A percentile compares a stretch with the other conserved stretches of the same genome.
These are phyloP conservation scores for Colletotrichum paranaense DNA, from an alignment of 2,329 filamentous ascomycete species.

Conservation along the genomic window DNA sequence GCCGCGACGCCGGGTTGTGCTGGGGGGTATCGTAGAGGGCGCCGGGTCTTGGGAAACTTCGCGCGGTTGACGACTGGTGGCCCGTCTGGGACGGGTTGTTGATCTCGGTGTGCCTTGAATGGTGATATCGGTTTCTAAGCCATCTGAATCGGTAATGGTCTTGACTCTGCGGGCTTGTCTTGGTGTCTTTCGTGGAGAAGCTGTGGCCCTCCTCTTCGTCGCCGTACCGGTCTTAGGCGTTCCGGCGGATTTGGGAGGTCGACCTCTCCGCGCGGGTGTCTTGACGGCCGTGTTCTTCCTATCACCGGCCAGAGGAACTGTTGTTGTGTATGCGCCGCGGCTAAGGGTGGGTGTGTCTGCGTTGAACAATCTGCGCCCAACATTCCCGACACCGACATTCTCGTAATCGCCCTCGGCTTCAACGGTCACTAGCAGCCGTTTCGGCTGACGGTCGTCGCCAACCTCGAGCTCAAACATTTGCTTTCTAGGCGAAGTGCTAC, in stretches of 20 bases:
- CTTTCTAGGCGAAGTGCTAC: conserved; percentile 61
- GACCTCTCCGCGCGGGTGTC: conserved; percentile 57
- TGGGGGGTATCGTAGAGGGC: conserved; percentile 15
- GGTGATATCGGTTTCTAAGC: conserved; percentile 42
- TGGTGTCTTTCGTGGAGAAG: conserved; percentile 54
- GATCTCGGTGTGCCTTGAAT: conserved; percentile 47
- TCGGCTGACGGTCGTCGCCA: conserved; percentile 60
- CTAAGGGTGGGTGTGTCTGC: conserved; percentile 54
- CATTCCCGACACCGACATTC: conserved; percentile 31
- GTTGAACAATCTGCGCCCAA: conserved; percentile 55
- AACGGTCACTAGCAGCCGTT: conserved; percentile 66
- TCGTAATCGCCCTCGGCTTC: conserved; percentile 55
- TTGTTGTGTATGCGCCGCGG: conserved; percentile 58
- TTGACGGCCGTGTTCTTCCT: conserved; percentile 47
- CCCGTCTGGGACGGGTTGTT: conserved; percentile 38
- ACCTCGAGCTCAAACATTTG: conserved; percentile 68
- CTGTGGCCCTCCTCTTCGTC: conserved; percentile 56
- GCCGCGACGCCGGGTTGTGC: conserved; percentile 14
- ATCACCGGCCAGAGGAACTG: conserved; percentile 62
- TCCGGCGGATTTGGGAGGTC: conserved; percentile 61
- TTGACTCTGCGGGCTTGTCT: conserved; percentile 46
- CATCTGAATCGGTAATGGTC: conserved; percentile 40
- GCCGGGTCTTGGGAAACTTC: conserved; percentile 16
- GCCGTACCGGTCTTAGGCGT: conserved; percentile 60
- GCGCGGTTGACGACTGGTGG: conserved; percentile 15